Percentiles rank a stretch among this genome's conserved stretches.
These are phyloP conservation scores for Ophiostoma novo-ulmi DNA, from an alignment of 2,329 filamentous ascomycete genomes.

Conservation along the genomic window DNA sequence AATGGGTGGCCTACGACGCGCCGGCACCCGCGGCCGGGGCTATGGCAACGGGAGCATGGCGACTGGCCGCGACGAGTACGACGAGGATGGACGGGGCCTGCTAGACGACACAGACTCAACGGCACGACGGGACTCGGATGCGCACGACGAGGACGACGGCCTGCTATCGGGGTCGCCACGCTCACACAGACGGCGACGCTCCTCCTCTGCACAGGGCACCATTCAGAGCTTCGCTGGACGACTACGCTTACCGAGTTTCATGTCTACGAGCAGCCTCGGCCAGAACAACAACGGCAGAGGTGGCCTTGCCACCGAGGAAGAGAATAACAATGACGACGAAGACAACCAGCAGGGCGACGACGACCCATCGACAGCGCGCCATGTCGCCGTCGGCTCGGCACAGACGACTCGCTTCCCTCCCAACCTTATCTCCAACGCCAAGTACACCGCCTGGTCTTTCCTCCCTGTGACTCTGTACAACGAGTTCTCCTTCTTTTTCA, in stretches of 20 bases:
- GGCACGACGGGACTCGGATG: slow-evolving; percentile 52
- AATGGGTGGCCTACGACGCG: slow-evolving; percentile 58
- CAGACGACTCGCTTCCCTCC: slow-evolving; percentile 76
- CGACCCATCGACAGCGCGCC: slow-evolving; percentile 65
- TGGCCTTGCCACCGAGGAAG: slow-evolving; percentile 30
- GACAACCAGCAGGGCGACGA: slow-evolving; percentile 43
- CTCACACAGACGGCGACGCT: slow-evolving; percentile 33
- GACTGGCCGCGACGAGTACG: slow-evolving; percentile 44
- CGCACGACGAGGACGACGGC: slow-evolving; percentile 62
- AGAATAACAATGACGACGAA: slow-evolving; percentile 44
- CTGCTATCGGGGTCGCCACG: slow-evolving; percentile 55
- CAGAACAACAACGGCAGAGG: slow-evolving; percentile 30
- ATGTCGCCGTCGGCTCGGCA: slow-evolving; percentile 66
- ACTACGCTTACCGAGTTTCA: slow-evolving; percentile 63
- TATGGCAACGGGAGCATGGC: slow-evolving; percentile 41
- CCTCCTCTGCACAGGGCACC: slow-evolving; percentile 40
- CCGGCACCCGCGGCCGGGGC: slow-evolving; percentile 49
- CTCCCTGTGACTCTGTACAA: slow-evolving; percentile 93
- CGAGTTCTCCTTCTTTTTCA: slow-evolving; percentile 99
- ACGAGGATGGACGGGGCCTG: slow-evolving; percentile 39
- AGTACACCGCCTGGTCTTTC: slow-evolving; percentile 94
- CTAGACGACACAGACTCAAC: slow-evolving; percentile 38
- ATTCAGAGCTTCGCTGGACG: slow-evolving; percentile 44
- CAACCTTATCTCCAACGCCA: slow-evolving; percentile 92
- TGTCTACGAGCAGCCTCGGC: slow-evolving; percentile 40